Percentiles rank a stretch among this genome's conserved stretches.
Conservation (phyloP, 306 rosid species). For the Dryas octopetala region DNA sequence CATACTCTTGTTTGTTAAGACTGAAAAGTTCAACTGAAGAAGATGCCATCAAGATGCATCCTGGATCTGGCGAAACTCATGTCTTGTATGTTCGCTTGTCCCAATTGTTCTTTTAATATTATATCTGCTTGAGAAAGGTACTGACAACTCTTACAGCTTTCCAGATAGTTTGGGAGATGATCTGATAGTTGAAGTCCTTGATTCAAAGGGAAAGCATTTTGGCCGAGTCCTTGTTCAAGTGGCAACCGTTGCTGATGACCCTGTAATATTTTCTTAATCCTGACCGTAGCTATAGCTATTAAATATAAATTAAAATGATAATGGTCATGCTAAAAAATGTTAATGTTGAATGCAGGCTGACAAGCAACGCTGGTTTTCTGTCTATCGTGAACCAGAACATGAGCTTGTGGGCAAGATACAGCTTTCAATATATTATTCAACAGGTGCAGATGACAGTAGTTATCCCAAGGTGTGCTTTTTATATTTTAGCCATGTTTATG, state of each 20-base stretch:
- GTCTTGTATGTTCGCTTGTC: conserved; percentile 63
- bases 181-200: conserved; percentile 83
- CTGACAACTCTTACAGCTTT: conserved; percentile 79
- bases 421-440: conserved; percentile 66
- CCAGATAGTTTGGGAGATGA: conserved; percentile 97
- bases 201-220: conserved; percentile 84
- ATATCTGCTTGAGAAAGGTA: conserved; percentile 27
- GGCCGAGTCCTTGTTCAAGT: conserved; percentile 84
- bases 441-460: conserved; percentile 64
- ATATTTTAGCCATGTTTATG: neutral
- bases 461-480: conserved; percentile 63
- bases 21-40: conserved; percentile 84
- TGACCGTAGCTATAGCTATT: neutral
- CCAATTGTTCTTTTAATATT: conserved; percentile 9
- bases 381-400: conserved; percentile 78
- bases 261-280: conserved; percentile 50
- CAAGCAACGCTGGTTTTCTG: conserved; percentile 94
- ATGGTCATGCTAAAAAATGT: conserved; percentile 20
- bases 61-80: conserved; percentile 93
- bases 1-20: conserved; percentile 69
- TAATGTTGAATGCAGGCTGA: conserved; percentile 66
- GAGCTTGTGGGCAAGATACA: conserved; percentile 87
- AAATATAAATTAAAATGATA: conserved; percentile 17
- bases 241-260: conserved; percentile 78
- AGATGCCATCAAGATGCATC: conserved; percentile 79